A percentile compares a stretch with the other conserved stretches of the same genome.
These are phyloP conservation scores for Trametes sanguinea DNA, from an alignment of 768 basidiomycete genomes.

Conservation along the genomic window DNA sequence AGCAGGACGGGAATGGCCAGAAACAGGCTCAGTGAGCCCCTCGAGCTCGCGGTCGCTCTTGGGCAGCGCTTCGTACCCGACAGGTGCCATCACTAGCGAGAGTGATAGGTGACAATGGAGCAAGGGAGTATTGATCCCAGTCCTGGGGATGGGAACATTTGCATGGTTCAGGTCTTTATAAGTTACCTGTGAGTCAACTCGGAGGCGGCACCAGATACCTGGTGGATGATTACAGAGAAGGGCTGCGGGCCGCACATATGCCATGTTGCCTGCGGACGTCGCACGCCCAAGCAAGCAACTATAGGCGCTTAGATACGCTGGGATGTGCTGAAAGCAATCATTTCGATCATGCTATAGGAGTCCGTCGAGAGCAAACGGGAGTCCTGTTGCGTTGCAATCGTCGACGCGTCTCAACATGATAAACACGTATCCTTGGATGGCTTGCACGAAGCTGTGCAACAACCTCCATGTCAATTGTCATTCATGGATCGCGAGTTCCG, in stretches of 20 bases:
- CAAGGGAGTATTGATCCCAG: background rate
- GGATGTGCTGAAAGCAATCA: too few species aligned
- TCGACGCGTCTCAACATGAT: too few species aligned
- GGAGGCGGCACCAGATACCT: background rate
- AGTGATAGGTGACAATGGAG: too few species aligned
- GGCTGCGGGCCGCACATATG: background rate
- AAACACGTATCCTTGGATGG: too few species aligned
- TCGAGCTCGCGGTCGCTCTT: slow-evolving; percentile 22
- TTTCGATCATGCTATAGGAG: too few species aligned
- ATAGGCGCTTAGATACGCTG: slow-evolving; percentile 18
- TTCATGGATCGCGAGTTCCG: too few species aligned
- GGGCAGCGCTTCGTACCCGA: slow-evolving; percentile 21
- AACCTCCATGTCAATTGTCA: too few species aligned
- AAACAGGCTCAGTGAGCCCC: background rate
- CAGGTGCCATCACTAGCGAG: slow-evolving; percentile 5
- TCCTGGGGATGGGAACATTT: background rate
- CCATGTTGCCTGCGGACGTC: slow-evolving; percentile 1
- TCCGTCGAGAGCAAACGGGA: too few species aligned
- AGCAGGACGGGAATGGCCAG: background rate
- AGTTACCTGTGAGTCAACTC: background rate
- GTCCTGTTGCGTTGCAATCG: too few species aligned
- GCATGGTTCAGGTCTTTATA: background rate
- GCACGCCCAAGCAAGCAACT: background rate
- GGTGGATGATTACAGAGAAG: background rate
- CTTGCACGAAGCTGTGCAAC: too few species aligned